Conservation (phyloP, 2,329 filamentous ascomycete genomes). For the Gliomastix tumulicola region DNA sequence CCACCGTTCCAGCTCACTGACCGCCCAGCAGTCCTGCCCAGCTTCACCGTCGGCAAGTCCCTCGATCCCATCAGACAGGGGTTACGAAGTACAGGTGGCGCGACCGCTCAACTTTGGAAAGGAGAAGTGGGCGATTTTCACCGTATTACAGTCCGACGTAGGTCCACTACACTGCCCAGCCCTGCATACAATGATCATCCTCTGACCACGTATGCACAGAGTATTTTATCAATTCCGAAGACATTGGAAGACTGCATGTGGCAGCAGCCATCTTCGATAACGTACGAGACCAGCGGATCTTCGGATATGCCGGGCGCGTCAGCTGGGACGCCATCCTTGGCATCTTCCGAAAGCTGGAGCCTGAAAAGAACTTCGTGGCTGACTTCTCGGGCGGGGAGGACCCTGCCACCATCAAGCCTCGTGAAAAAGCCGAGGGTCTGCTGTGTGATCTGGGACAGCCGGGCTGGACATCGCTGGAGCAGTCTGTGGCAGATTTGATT, state of each 20-base stretch:
- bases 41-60: slow-evolving; percentile 15
- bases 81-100: slow-evolving; percentile 11
- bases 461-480: slow-evolving; percentile 10
- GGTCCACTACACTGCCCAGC: no score
- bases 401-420: slow-evolving; percentile 5
- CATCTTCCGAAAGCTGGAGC: slow-evolving; percentile 13
- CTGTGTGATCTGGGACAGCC: slow-evolving; percentile 7
- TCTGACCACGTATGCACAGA: no score
- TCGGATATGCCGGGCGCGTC: slow-evolving; percentile 40
- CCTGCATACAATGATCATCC: no score
- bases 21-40: slow-evolving; percentile 15
- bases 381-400: slow-evolving; percentile 11
- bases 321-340: slow-evolving; percentile 34
- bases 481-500: no score
- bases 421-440: slow-evolving; percentile 9
- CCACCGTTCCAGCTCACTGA: background rate
- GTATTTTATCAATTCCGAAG: slow-evolving; percentile 38
- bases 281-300: slow-evolving; percentile 41
- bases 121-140: slow-evolving; percentile 5
- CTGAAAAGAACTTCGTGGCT: slow-evolving; percentile 10
- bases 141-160: no score
- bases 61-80: slow-evolving; percentile 12
- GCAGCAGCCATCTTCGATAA: slow-evolving; percentile 38
- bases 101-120: slow-evolving; percentile 11
- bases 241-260: slow-evolving; percentile 43